These are phyloP conservation scores for Teunomyces tritomae DNA, from an alignment of 805 yeast genomes.

Conservation along the genomic window DNA sequence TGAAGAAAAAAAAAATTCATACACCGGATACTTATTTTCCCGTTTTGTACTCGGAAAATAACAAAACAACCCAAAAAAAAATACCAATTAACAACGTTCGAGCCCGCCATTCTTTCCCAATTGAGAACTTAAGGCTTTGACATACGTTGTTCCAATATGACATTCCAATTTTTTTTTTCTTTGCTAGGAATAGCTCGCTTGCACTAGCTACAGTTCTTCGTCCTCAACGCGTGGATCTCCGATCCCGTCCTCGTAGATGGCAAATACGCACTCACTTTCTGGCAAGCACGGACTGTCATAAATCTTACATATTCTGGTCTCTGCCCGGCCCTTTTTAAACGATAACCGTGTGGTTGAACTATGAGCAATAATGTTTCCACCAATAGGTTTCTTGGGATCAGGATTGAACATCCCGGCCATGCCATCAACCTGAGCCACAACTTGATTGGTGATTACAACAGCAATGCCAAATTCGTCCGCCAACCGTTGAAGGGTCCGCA, in stretches of 20 bases:
- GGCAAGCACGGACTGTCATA: conserved; percentile 97
- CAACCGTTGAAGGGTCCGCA: conserved; percentile 86
- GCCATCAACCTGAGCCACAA: conserved; percentile 96
- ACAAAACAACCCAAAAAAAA: no score
- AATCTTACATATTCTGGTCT: conserved; percentile 89
- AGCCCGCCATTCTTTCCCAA: not conserved
- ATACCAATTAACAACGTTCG: not conserved
- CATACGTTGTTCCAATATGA: not conserved
- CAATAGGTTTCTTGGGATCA: conserved; percentile 97
- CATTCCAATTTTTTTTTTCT: not conserved
- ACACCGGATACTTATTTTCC: no score
- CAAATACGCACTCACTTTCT: conserved; percentile 91
- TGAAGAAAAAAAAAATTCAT: no score
- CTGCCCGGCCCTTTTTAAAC: conserved; percentile 87
- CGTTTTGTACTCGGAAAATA: no score
- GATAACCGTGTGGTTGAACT: conserved; percentile 91
- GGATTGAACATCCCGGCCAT: conserved; percentile 82
- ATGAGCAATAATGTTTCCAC: conserved; percentile 97
- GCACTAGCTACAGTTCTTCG: conserved; percentile 20
- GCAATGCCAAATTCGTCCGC: conserved; percentile 99
- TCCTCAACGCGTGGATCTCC: conserved; percentile 92
- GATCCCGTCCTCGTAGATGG: conserved; percentile 93
- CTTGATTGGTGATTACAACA: conserved; percentile 89
- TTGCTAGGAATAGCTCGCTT: not conserved
- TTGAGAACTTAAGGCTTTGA: not conserved